Percentiles rank a stretch among this genome's conserved stretches.
Evolutionary conservation across 345 rosid species (phyloP).

Genomic region (Noccaea caerulescens): DNA sequence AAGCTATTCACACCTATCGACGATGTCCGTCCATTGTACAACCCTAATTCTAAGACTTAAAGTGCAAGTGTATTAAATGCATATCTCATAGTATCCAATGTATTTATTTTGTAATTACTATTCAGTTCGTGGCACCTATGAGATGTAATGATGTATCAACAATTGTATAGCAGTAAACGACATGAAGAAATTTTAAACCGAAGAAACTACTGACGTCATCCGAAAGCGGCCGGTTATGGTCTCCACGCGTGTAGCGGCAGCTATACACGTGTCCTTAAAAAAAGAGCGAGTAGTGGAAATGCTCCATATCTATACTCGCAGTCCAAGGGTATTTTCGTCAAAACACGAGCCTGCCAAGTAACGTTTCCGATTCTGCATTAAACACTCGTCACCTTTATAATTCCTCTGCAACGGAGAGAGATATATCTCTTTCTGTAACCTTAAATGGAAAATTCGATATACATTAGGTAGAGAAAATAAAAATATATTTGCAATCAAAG

Average conservation of each 20-base stretch:
- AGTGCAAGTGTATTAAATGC: constrained; percentile 9
- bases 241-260: constrained; percentile 40
- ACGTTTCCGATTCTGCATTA: constrained; percentile 40
- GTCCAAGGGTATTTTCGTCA: constrained; percentile 14
- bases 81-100: constrained; percentile 18
- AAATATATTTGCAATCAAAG: neutral
- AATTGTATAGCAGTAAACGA: constrained; percentile 14
- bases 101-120: neutral
- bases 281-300: neutral
- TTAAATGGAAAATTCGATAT: constrained; percentile 18
- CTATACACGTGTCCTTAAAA: constrained; percentile 1
- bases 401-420: constrained; percentile 9
- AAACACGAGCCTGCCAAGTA: constrained; percentile 29
- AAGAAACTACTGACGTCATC: constrained; percentile 24
- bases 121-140: neutral
- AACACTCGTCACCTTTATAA: constrained; percentile 41
- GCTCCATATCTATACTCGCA: neutral
- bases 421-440: constrained; percentile 8
- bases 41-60: neutral
- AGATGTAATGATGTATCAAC: neutral
- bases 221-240: constrained; percentile 33
- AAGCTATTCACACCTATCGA: neutral
- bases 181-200: constrained; percentile 27
- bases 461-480: neutral
- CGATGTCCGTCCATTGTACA: neutral